Conservation (phyloP, 768 basidiomycete genomes). For the Mycena vulgaris region DNA sequence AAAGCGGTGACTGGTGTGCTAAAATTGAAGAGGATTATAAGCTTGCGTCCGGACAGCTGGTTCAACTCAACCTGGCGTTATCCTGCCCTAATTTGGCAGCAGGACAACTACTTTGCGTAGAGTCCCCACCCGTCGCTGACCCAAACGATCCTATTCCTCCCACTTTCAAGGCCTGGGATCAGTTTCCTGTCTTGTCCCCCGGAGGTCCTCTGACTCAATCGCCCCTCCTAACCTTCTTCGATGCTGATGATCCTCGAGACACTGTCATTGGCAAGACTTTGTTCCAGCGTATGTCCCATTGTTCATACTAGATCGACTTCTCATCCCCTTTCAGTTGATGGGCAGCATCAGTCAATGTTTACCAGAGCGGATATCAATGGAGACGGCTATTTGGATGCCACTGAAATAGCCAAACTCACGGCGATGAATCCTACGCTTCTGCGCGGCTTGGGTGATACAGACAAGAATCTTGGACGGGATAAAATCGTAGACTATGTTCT, state of each 20-base stretch:
- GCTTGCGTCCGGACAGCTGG: background rate
- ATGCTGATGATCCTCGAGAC: slow-evolving; percentile 6
- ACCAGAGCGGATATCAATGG: slow-evolving; percentile 11
- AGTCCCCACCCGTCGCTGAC: background rate
- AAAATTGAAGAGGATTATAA: background rate
- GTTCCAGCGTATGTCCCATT: slow-evolving; percentile 7
- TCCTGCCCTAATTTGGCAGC: background rate
- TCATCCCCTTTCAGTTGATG: slow-evolving; percentile 2
- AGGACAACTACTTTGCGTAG: background rate
- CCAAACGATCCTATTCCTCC: background rate
- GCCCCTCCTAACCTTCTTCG: slow-evolving; percentile 10
- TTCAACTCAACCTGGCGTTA: background rate
- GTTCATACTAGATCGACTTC: background rate
- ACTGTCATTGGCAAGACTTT: slow-evolving; percentile 15
- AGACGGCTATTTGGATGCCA: slow-evolving; percentile 20
- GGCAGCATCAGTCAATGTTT: slow-evolving; percentile 17
- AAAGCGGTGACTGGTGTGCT: slow-evolving; percentile 9
- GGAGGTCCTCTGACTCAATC: slow-evolving; percentile 7
- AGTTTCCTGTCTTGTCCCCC: slow-evolving; percentile 9
- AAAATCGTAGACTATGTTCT: slow-evolving; percentile 3
- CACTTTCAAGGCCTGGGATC: slow-evolving; percentile 1
- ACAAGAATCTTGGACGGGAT: background rate
- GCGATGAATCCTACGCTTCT: slow-evolving; percentile 6
- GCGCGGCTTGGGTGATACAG: background rate
- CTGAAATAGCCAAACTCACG: slow-evolving; percentile 1